Base-by-base conservation (phyloP, 768 basidiomycete species). In the Multifurca ochricompacta region DNA sequence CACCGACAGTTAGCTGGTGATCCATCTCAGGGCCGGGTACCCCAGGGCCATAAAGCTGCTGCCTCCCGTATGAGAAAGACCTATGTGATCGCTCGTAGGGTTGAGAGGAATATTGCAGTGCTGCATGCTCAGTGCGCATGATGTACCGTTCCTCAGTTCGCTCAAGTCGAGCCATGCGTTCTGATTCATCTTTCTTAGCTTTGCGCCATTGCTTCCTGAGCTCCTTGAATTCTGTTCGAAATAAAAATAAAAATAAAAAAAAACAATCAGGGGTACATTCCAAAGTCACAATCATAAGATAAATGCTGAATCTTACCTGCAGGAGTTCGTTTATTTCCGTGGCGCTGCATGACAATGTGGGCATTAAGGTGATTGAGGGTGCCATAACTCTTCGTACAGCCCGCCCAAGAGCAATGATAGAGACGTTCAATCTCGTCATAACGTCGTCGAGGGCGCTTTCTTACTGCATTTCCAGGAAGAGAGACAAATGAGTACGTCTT, bases 311-410 rank as follows among this genome's bases (percentile, higher is more conserved):
- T 72, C 87, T 71, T 64, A 95, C 95, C 94, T 52, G 80, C 81
- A 11, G 95, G 95, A 67, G 81, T 86, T 51, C 94, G 80, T 72
- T 95, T 97, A 14, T 75, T 52, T 39, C 95, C 95, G 67, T 99
- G 95, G 69, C 89, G 89, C 69, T 97, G 95, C 90, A 96, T 96
- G n/a, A 84, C 87, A 53, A 97, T 91, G 68, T 99, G 95, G 28
- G 93, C 92, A 67, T 99, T 99, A 57, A 99, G 77, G 69, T 99
- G 95, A 67, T 99, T 97, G 45, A 97, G 76, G 4, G 93, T 96
- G 28, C 93, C 93, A 64, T 95, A 96, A 25, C 88, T 77, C 71
- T 95, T 95, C 51, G 81, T 76, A 64, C 78, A 79, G 19, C 66
- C 67, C 6, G 68, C 65, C 64, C 66, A 70, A 44, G 85, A 84